These are phyloP conservation scores for Ophiostoma novo-ulmi DNA, from an alignment of 2,329 filamentous ascomycete genomes.

Conservation along the genomic window DNA sequence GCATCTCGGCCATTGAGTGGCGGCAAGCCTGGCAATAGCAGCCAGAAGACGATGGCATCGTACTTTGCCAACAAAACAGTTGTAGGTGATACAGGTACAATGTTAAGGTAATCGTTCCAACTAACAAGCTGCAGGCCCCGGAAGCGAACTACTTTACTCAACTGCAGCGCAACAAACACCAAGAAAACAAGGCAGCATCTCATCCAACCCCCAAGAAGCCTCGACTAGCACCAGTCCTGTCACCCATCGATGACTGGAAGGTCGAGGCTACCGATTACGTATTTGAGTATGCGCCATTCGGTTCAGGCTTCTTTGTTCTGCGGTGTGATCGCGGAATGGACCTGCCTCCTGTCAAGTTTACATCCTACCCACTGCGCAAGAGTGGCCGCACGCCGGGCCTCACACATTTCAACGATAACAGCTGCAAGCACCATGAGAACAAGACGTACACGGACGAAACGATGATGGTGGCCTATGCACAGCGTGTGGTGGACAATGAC, in stretches of 20 bases:
- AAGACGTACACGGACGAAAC: conserved; percentile 15
- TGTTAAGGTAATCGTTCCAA: not conserved
- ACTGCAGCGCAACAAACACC: not conserved
- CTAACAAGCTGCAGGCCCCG: not conserved
- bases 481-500: conserved; percentile 20
- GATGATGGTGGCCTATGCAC: conserved; percentile 22
- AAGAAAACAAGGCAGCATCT: not conserved
- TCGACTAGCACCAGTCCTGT: not conserved
- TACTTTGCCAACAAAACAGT: not conserved
- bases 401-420: conserved; percentile 11
- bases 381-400: not conserved
- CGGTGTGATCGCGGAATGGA: conserved; percentile 17
- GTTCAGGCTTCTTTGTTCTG: conserved; percentile 24
- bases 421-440: conserved; percentile 7
- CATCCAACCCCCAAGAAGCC: not conserved
- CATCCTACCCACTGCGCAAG: not conserved
- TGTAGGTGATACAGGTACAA: not conserved
- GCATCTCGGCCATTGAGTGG: not conserved
- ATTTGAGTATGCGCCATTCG: conserved; percentile 20
- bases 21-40: not conserved
- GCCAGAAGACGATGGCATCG: not conserved
- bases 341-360: not conserved
- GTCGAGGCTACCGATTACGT: conserved; percentile 19
- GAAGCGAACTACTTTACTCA: not conserved
- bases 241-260: conserved; percentile 17